phyloP scores from a whole-genome alignment of 345 rosid species.

The Acer saccharum region DNA sequence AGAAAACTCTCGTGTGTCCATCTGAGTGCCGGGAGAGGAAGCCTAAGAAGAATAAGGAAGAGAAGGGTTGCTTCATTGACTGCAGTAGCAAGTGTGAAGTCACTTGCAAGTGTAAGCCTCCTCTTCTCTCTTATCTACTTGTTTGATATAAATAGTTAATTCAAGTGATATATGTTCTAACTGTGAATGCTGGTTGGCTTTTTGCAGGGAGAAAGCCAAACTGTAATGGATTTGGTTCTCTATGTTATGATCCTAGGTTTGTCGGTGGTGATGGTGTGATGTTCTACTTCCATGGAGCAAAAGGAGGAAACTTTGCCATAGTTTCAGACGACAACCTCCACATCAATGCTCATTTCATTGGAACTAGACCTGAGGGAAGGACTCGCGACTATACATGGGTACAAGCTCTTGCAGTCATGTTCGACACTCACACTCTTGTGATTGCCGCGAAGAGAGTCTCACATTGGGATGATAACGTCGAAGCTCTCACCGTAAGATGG shows the following conservation, averaged over 20 bases:
- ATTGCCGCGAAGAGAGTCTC: constrained; percentile 57
- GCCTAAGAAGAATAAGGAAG: constrained; percentile 53
- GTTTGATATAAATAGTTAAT: too few relatives aligned
- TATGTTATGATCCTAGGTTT: constrained; percentile 84
- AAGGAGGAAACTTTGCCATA: constrained; percentile 83
- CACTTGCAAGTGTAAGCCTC: constrained; percentile 71
- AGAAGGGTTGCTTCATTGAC: constrained; percentile 67
- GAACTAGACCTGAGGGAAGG: constrained; percentile 74
- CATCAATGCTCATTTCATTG: constrained; percentile 88
- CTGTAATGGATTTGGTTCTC: constrained; percentile 78
- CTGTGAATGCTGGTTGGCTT: not conserved
- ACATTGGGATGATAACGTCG: constrained; percentile 59
- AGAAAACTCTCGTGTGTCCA: constrained; percentile 64
- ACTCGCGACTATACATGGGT: constrained; percentile 93
- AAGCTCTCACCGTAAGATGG: constrained; percentile 56
- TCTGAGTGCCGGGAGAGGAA: constrained; percentile 65
- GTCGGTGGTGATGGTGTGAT: constrained; percentile 86
- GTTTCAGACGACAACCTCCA: constrained; percentile 76
- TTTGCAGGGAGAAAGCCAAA: constrained; percentile 68
- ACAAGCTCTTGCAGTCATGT: constrained; percentile 74
- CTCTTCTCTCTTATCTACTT: not conserved
- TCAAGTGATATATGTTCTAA: not conserved
- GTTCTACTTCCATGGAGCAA: constrained; percentile 91
- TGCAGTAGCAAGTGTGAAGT: constrained; percentile 88
- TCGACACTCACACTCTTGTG: constrained; percentile 64